phyloP scores from a whole-genome alignment of 352 stramenopile genomes.

The Globisporangium uncinulatum region DNA sequence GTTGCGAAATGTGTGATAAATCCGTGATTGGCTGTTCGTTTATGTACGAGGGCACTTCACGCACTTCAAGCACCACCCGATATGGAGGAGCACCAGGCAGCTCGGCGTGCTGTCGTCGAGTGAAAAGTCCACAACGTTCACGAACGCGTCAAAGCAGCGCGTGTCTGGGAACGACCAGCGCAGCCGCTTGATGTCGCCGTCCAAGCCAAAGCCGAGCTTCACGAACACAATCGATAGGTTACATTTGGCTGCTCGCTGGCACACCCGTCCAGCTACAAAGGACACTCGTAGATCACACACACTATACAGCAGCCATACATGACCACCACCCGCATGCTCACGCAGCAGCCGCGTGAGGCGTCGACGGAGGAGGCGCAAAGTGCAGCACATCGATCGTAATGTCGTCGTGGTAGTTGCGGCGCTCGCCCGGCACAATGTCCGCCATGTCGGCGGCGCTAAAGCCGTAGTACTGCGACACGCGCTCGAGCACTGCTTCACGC shows the following conservation, averaged over 20 bases:
- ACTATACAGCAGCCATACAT: not conserved
- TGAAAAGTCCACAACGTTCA: constrained; percentile 61
- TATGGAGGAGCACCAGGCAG: too few relatives aligned
- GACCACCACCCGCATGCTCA: constrained; percentile 5
- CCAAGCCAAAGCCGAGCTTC: constrained; percentile 64
- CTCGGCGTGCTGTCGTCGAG: constrained; percentile 38
- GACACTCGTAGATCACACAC: not conserved
- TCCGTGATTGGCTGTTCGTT: too few relatives aligned
- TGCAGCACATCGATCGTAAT: constrained; percentile 72
- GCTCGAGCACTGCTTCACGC: constrained; percentile 38
- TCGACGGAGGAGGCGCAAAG: constrained; percentile 30
- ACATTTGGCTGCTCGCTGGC: not conserved
- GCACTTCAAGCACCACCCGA: too few relatives aligned
- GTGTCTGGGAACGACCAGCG: constrained; percentile 67
- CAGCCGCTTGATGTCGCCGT: constrained; percentile 60
- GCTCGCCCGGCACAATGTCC: constrained; percentile 47
- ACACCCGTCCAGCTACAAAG: not conserved
- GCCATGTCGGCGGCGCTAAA: constrained; percentile 39
- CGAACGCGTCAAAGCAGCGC: constrained; percentile 54
- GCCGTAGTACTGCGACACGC: constrained; percentile 51
- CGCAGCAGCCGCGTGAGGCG: constrained; percentile 9
- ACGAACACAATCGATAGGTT: constrained; percentile 12
- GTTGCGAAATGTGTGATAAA: too few relatives aligned
- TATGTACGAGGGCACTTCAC: not conserved
- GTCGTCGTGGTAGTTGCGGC: constrained; percentile 64